Percentiles rank a stretch among this genome's conserved stretches.
Conservation (phyloP, 192 early-diverging fungal species). For the Rhizophagus prolifer region DNA sequence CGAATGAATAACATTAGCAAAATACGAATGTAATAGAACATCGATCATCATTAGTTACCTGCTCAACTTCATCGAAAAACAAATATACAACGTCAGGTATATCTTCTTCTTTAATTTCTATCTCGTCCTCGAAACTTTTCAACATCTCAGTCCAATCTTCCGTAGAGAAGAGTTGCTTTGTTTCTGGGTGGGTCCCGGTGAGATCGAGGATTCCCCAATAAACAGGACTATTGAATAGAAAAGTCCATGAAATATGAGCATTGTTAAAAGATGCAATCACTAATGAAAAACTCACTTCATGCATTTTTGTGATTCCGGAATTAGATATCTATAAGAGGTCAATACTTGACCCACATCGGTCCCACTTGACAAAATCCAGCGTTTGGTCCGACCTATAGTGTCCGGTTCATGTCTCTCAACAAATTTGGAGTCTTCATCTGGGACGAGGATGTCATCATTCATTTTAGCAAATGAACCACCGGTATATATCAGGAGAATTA, state of each 20-base stretch:
- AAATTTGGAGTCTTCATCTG: constrained; percentile 22
- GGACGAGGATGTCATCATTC: background rate
- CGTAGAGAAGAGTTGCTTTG: constrained; percentile 24
- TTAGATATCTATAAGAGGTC: constrained; percentile 3
- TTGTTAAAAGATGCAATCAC: constrained; percentile 27
- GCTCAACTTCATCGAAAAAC: constrained; percentile 31
- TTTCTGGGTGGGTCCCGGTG: constrained; percentile 29
- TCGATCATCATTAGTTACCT: constrained; percentile 29
- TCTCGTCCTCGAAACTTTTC: constrained; percentile 30
- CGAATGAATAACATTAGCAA: constrained; percentile 17
- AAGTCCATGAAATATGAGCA: constrained; percentile 24
- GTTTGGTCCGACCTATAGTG: constrained; percentile 9
- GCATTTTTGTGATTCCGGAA: constrained; percentile 31
- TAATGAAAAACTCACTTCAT: constrained; percentile 21
- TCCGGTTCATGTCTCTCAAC: constrained; percentile 27
- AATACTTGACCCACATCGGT: constrained; percentile 22
- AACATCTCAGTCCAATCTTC: constrained; percentile 29
- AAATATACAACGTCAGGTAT: constrained; percentile 31
- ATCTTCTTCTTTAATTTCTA: constrained; percentile 23
- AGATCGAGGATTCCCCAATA: constrained; percentile 34
- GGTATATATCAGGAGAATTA: too few species aligned
- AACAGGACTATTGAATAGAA: constrained; percentile 24
- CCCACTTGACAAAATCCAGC: constrained; percentile 31
- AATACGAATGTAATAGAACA: constrained; percentile 23
- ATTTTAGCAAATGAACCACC: background rate